Conservation (phyloP, 2,329 filamentous ascomycete genomes). For the Microdochium trichocladiopsis region DNA sequence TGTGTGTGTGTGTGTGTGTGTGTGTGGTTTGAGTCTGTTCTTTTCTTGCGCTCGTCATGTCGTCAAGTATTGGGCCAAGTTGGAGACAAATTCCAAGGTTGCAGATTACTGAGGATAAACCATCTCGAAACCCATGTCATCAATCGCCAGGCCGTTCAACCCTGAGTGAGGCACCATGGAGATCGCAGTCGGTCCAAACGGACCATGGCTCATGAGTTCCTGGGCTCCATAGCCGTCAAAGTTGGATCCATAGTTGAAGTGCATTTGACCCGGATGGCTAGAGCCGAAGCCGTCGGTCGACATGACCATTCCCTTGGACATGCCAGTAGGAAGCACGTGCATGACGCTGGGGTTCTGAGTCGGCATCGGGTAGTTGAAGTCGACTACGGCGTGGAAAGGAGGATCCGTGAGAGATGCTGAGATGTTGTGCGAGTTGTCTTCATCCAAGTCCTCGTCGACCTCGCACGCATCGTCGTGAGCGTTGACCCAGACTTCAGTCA, state of each 20-base stretch:
- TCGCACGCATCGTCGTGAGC: slow-evolving; percentile 19
- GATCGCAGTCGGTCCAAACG: background rate
- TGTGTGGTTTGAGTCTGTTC: background rate
- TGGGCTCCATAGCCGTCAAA: background rate
- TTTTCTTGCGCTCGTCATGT: background rate
- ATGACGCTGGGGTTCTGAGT: background rate
- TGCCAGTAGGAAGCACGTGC: background rate
- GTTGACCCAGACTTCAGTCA: slow-evolving; percentile 42
- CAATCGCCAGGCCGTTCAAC: background rate
- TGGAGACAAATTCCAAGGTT: too few relatives aligned
- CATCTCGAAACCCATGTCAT: background rate
- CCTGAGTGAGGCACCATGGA: background rate
- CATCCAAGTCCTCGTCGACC: slow-evolving; percentile 29
- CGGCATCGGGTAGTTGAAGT: background rate
- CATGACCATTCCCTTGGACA: background rate
- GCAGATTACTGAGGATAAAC: background rate
- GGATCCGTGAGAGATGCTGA: background rate
- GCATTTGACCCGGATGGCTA: background rate
- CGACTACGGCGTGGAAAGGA: background rate
- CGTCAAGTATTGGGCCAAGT: background rate
- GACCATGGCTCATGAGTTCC: background rate
- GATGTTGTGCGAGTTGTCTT: slow-evolving; percentile 17
- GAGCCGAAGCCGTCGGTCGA: background rate
- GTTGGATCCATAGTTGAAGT: background rate
- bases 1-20: background rate